Percentiles rank a stretch among this genome's conserved stretches.
These are phyloP conservation scores for Termitomyces sp. DNA, from an alignment of 768 basidiomycete genomes.

Conservation along the genomic window DNA sequence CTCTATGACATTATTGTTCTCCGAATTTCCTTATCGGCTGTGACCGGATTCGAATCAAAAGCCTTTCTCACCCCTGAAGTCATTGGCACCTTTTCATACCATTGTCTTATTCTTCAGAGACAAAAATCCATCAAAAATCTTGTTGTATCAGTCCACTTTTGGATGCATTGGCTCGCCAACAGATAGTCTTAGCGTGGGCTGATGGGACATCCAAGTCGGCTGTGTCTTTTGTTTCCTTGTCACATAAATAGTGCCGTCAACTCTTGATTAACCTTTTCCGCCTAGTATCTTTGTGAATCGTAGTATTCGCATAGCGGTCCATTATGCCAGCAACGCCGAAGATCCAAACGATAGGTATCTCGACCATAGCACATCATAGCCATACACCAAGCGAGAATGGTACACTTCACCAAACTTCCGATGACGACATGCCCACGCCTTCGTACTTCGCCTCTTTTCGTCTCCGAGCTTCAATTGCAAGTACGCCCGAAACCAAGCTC, in stretches of 20 bases:
- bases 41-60: not conserved
- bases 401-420: slow-evolving; percentile 1
- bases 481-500: slow-evolving; percentile 35
- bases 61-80: not conserved
- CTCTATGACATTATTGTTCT: slow-evolving; percentile 19
- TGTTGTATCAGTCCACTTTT: not conserved
- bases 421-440: slow-evolving; percentile 12
- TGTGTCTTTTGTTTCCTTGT: slow-evolving; percentile 3
- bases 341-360: not conserved
- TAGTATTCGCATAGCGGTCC: not conserved
- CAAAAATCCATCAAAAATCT: slow-evolving; percentile 4
- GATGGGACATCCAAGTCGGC: slow-evolving; percentile 4
- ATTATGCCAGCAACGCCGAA: slow-evolving; percentile 9
- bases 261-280: not conserved
- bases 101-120: slow-evolving; percentile 15
- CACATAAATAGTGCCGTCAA: slow-evolving; percentile 6
- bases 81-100: slow-evolving; percentile 1
- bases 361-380: slow-evolving; percentile 15
- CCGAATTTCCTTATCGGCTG: slow-evolving; percentile 9
- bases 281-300: not conserved
- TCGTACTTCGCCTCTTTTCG: slow-evolving; percentile 13
- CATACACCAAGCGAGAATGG: not conserved
- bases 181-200: not conserved
- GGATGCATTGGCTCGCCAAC: not conserved
- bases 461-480: slow-evolving; percentile 35